A percentile compares a stretch with the other conserved stretches of the same genome.
These are phyloP conservation scores for Amorphotheca resinae DNA, from an alignment of 495 filamentous ascomycete genomes.

Conservation along the genomic window DNA sequence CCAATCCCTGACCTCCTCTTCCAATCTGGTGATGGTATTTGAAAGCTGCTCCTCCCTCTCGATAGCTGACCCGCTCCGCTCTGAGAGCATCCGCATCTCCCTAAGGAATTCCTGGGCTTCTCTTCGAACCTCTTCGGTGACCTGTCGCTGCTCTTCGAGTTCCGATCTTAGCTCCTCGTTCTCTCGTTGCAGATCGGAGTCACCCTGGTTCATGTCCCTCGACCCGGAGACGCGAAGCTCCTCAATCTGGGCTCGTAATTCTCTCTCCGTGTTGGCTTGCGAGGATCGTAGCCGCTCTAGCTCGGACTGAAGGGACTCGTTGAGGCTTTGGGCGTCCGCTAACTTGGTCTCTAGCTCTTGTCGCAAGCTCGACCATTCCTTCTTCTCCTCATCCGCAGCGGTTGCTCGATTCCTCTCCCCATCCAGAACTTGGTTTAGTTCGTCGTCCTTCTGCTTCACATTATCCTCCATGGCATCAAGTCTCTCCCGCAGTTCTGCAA, in stretches of 20 bases:
- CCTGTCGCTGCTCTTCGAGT: constrained; percentile 58
- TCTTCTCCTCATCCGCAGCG: constrained; percentile 40
- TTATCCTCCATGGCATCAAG: constrained; percentile 55
- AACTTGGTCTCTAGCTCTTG: constrained; percentile 66
- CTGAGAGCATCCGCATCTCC: constrained; percentile 80
- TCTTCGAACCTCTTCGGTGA: constrained; percentile 80
- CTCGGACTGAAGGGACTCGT: constrained; percentile 62
- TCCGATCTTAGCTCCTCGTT: constrained; percentile 61
- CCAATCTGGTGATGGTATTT: constrained; percentile 56
- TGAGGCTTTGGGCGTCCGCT: constrained; percentile 63
- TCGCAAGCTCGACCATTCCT: constrained; percentile 65
- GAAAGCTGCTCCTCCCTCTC: constrained; percentile 71
- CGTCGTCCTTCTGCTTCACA: constrained; percentile 38
- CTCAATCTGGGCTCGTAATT: constrained; percentile 53
- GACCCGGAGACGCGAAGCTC: constrained; percentile 27
- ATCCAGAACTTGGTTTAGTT: constrained; percentile 29
- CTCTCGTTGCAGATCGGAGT: constrained; percentile 54
- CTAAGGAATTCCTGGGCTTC: constrained; percentile 74
- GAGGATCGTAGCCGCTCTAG: constrained; percentile 58
- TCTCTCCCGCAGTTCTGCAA: constrained; percentile 61
- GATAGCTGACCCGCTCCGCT: constrained; percentile 62
- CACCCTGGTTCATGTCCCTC: constrained; percentile 23
- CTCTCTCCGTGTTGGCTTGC: constrained; percentile 48
- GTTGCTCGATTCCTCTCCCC: constrained; percentile 30
- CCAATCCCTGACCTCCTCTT: constrained; percentile 78